Evolutionary conservation across 306 rosid genomes (phyloP).

Genomic region (Adenanthera pavonina): DNA sequence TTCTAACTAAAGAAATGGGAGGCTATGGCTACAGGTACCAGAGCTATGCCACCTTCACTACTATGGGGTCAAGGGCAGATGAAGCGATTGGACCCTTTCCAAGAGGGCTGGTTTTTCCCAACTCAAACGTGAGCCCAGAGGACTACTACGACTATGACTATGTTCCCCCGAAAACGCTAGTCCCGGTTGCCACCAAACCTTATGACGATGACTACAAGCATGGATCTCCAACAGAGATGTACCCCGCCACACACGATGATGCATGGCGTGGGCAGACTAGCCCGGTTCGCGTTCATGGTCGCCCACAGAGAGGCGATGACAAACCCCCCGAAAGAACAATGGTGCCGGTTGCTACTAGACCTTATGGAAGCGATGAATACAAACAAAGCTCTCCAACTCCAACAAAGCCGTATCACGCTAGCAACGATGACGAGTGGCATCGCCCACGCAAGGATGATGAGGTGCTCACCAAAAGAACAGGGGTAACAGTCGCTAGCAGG

Average conservation of each 20-base stretch:
- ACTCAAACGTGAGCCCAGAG: slow-evolving; percentile 7
- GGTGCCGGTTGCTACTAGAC: neutral
- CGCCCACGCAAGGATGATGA: neutral
- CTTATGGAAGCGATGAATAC: neutral
- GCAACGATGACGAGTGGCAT: neutral
- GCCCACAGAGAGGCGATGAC: slow-evolving; percentile 22
- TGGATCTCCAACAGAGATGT: neutral
- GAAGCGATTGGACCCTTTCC: slow-evolving; percentile 11
- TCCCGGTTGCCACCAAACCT: slow-evolving; percentile 31
- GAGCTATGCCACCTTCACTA: slow-evolving; percentile 34
- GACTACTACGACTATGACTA: neutral
- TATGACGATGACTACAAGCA: slow-evolving; percentile 15
- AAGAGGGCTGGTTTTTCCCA: slow-evolving; percentile 32
- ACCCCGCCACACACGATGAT: slow-evolving; percentile 5
- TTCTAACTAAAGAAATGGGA: slow-evolving; percentile 46
- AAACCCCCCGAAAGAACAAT: slow-evolving; percentile 20
- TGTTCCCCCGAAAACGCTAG: slow-evolving; percentile 32
- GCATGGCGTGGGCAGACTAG: slow-evolving; percentile 7
- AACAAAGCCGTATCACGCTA: neutral
- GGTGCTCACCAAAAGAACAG: neutral
- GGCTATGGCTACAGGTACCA: slow-evolving; percentile 34
- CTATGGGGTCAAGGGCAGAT: neutral
- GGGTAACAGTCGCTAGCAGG: neutral
- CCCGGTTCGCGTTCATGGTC: slow-evolving; percentile 24
- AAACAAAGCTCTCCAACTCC: neutral